A percentile compares a stretch with the other conserved stretches of the same genome.
Conservation (phyloP, 2,329 filamentous ascomycete species). For the Aspergillus sp. region DNA sequence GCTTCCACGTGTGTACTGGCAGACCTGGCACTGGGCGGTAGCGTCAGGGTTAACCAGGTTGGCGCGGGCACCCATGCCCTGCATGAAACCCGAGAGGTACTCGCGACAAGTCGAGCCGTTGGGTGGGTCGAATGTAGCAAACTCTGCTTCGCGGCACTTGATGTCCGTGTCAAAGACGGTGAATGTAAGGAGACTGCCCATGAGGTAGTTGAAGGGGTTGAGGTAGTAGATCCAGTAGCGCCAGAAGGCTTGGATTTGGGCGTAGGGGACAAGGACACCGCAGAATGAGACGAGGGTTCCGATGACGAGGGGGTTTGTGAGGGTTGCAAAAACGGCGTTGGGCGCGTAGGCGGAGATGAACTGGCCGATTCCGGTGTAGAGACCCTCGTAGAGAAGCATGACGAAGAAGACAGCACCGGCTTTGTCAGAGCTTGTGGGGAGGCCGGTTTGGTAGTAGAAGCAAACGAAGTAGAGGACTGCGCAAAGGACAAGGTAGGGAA, state of each 20-base stretch:
- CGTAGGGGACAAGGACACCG: constrained; percentile 30
- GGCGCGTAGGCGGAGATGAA: constrained; percentile 76
- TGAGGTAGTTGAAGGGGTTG: constrained; percentile 33
- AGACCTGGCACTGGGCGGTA: constrained; percentile 57
- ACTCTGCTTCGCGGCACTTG: constrained; percentile 25
- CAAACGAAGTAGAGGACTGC: constrained; percentile 67
- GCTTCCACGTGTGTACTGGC: constrained; percentile 57
- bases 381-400: constrained; percentile 70
- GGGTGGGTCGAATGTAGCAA: constrained; percentile 32
- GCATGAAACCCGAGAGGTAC: constrained; percentile 57
- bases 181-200: constrained; percentile 30
- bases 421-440: constrained; percentile 31
- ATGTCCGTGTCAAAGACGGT: constrained; percentile 24
- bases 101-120: constrained; percentile 54
- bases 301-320: constrained; percentile 73
- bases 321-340: constrained; percentile 66
- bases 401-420: constrained; percentile 62
- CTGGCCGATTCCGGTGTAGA: constrained; percentile 70
- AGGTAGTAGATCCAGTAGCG: constrained; percentile 34
- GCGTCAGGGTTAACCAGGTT: constrained; percentile 62
- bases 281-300: constrained; percentile 32
- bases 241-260: constrained; percentile 32
- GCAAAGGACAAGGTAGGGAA: constrained; percentile 64
- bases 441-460: constrained; percentile 72
- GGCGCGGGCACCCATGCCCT: constrained; percentile 45